phyloP scores from a whole-genome alignment of 2,329 filamentous ascomycete genomes.

The Rachicladosporium sp. region DNA sequence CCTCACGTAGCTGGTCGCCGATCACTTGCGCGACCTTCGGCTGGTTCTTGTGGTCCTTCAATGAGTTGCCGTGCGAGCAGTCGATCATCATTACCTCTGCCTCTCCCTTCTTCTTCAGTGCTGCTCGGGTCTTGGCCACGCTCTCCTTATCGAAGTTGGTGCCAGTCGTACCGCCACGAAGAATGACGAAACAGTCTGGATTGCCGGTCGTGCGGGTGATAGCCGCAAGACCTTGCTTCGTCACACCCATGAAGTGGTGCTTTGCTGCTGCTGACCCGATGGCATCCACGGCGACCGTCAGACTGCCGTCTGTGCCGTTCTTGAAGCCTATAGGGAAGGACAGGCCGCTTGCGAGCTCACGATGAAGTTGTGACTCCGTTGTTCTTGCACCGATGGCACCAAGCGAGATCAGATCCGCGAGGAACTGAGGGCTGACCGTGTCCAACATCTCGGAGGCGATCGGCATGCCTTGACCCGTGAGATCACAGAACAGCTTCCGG shows the following conservation, averaged over 20 bases:
- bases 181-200: constrained; percentile 92
- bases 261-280: constrained; percentile 85
- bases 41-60: constrained; percentile 96
- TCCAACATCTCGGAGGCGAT: constrained; percentile 96
- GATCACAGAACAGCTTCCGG: constrained; percentile 81
- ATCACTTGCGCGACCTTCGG: constrained; percentile 77
- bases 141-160: constrained; percentile 86
- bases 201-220: constrained; percentile 93
- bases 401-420: constrained; percentile 81
- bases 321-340: constrained; percentile 99
- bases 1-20: constrained; percentile 71
- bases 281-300: constrained; percentile 85
- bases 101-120: constrained; percentile 62
- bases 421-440: constrained; percentile 93
- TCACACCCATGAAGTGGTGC: constrained; percentile 95
- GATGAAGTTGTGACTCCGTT: constrained; percentile 89
- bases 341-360: constrained; percentile 83
- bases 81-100: constrained; percentile 80
- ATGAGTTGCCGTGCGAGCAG: constrained; percentile 78
- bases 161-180: constrained; percentile 82
- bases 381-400: constrained; percentile 93
- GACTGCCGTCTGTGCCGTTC: constrained; percentile 89
- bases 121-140: constrained; percentile 70
- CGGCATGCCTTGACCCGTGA: constrained; percentile 87
- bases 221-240: constrained; percentile 87